Conservation (phyloP, 2,329 filamentous ascomycete genomes). For the Basipetospora chlamydospora region DNA sequence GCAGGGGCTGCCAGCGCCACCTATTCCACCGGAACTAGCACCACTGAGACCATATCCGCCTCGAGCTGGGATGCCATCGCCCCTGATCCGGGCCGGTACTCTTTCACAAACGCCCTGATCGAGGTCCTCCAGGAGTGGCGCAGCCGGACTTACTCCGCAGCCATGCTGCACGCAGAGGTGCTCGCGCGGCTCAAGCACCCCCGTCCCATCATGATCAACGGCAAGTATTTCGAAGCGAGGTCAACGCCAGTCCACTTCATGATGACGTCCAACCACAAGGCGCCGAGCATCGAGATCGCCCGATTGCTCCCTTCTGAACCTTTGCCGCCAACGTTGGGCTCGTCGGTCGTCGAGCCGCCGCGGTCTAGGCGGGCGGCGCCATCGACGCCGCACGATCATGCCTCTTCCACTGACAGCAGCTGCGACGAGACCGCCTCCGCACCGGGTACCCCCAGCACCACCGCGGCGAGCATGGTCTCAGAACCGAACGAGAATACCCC, state of each 20-base stretch:
- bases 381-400: background rate
- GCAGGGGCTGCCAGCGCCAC: slow-evolving; percentile 45
- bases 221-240: slow-evolving; percentile 40
- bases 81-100: slow-evolving; percentile 43
- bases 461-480: slow-evolving; percentile 8
- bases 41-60: slow-evolving; percentile 47
- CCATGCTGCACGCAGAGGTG: slow-evolving; percentile 46
- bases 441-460: slow-evolving; percentile 8
- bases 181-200: slow-evolving; percentile 46
- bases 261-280: slow-evolving; percentile 46
- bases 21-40: slow-evolving; percentile 41
- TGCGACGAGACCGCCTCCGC: slow-evolving; percentile 5
- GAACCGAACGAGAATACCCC: slow-evolving; percentile 41
- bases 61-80: slow-evolving; percentile 49
- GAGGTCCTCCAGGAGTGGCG: slow-evolving; percentile 45
- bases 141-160: slow-evolving; percentile 38
- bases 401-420: slow-evolving; percentile 3
- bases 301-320: slow-evolving; percentile 19
- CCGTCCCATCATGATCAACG: slow-evolving; percentile 40
- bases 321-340: background rate
- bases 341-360: too few relatives aligned
- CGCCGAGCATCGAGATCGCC: slow-evolving; percentile 41
- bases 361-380: background rate
- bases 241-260: slow-evolving; percentile 48
- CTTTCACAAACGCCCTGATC: slow-evolving; percentile 43